Evolutionary conservation across 768 basidiomycete genomes (phyloP), one percentile per base, ranked within the genome.

Genomic region (Coprinopsis strossmayeri): DNA sequence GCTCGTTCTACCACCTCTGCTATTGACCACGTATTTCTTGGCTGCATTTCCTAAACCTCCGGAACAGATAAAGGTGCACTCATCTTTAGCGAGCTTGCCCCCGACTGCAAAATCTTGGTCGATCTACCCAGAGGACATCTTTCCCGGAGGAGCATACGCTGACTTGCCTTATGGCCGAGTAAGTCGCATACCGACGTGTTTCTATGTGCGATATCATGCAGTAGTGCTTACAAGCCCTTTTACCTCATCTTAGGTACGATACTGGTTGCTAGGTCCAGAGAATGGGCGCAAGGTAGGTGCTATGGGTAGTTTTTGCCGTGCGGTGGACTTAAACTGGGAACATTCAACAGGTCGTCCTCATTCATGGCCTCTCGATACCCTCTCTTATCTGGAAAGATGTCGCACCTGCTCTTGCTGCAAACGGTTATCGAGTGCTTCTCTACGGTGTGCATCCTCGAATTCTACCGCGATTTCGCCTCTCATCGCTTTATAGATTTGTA

Each of bases 311-410:
- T n/a, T n/a, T n/a, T n/a, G n/a, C n/a, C n/a, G n/a, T n/a, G n/a
- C n/a, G n/a, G n/a, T n/a, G n/a, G n/a, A n/a, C n/a, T n/a, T n/a
- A n/a, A n/a, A 18, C 7, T 49, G 32, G 41, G 30, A n/a, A 21
- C 43, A 41, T 37, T 40, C 26, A 23, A 34, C 35, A 91, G 87
- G 69, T 91, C 18, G 79, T 87, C 9, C 70, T 90, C 27, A 82
- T 91, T 5, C 84, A 89, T 53, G 88, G 88, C 11, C 72, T 90
- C 13, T 86, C 84, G 13, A 77, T 88, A 27, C 87, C 88, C 4
- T 71, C 86, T 26, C 77, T 88, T 40, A 74, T 89, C 46, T 90
- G 84, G 85, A 82, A 78, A 58, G 81, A 88, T 35, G 73, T 91
- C 20, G 83, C 82, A 0, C 84, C 84, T 3, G 65, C 66, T 39